These are phyloP conservation scores for Cucumis cinereus DNA, from an alignment of 306 rosid species.

Conservation along the genomic window DNA sequence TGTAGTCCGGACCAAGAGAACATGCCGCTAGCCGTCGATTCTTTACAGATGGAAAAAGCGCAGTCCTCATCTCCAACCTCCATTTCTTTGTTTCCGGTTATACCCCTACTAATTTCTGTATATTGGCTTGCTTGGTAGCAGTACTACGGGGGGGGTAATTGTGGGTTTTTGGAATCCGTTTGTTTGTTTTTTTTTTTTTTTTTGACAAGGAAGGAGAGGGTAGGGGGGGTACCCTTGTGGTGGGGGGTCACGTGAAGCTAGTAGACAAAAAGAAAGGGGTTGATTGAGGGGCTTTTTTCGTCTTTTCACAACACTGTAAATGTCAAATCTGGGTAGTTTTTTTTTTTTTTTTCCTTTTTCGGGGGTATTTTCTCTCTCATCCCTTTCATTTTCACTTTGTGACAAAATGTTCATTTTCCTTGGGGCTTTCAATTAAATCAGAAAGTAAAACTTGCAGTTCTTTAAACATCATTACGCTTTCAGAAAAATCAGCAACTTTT, in stretches of 20 bases:
- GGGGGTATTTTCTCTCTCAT: not conserved
- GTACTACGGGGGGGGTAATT: not conserved
- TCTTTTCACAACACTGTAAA: conserved; percentile 7
- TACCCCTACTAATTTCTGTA: conserved; percentile 30
- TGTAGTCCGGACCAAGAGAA: conserved; percentile 98
- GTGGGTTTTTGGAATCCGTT: not conserved
- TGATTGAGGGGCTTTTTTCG: not conserved
- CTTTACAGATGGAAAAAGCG: conserved; percentile 54
- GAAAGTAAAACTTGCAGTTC: not conserved
- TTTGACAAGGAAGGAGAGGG: not conserved
- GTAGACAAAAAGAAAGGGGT: not conserved
- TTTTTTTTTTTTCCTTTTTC: not conserved
- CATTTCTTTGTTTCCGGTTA: conserved; percentile 11
- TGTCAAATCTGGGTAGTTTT: not conserved
- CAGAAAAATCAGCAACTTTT: not conserved
- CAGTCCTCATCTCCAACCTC: conserved; percentile 20
- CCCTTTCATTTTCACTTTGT: not conserved
- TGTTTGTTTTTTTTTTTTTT: not conserved
- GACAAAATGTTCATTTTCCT: conserved; percentile 3
- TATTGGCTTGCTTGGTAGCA: conserved; percentile 17
- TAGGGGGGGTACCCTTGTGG: not conserved
- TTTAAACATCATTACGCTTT: not conserved
- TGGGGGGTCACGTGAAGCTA: not conserved
- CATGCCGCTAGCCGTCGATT: conserved; percentile 98
- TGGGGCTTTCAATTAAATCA: not conserved